Evolutionary conservation across 2,329 filamentous ascomycete species (phyloP).

Genomic region (Fusarium xyrophilum): DNA sequence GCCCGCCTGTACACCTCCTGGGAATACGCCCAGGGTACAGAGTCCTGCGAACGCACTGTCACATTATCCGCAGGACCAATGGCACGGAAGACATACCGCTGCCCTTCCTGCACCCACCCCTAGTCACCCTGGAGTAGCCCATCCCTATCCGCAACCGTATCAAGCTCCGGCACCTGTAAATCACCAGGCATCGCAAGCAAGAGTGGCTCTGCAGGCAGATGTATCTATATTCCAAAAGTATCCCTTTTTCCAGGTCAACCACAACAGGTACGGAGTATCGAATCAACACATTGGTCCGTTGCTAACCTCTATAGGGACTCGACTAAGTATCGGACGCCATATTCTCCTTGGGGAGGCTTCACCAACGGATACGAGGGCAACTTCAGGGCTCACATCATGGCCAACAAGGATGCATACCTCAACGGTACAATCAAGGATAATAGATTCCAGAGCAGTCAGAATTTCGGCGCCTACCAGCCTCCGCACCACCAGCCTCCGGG

Average conservation of each 20-base stretch:
- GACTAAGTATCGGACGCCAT: slow-evolving; percentile 65
- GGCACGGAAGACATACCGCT: slow-evolving; percentile 2
- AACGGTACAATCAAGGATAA: slow-evolving; percentile 37
- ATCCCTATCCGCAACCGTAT: background rate
- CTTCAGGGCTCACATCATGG: slow-evolving; percentile 54
- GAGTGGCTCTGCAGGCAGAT: slow-evolving; percentile 46
- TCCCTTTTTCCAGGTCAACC: slow-evolving; percentile 65
- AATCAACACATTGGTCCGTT: background rate
- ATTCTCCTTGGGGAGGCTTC: slow-evolving; percentile 63
- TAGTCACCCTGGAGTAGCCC: background rate
- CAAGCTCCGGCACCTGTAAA: slow-evolving; percentile 4
- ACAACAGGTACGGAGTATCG: slow-evolving; percentile 58
- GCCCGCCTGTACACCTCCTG: slow-evolving; percentile 17
- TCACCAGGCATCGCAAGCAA: slow-evolving; percentile 36
- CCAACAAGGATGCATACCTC: slow-evolving; percentile 41
- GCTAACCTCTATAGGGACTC: slow-evolving; percentile 53
- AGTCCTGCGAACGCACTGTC: background rate
- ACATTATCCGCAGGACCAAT: slow-evolving; percentile 20
- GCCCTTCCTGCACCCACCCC: background rate
- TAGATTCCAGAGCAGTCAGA: background rate
- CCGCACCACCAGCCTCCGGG: background rate
- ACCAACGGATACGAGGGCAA: slow-evolving; percentile 67
- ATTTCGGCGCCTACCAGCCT: background rate
- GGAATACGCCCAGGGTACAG: background rate
- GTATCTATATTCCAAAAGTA: slow-evolving; percentile 60